These are phyloP conservation scores for Lignosus rhinocerotis DNA, from an alignment of 1,284 basidiomycete species.

Conservation along the genomic window DNA sequence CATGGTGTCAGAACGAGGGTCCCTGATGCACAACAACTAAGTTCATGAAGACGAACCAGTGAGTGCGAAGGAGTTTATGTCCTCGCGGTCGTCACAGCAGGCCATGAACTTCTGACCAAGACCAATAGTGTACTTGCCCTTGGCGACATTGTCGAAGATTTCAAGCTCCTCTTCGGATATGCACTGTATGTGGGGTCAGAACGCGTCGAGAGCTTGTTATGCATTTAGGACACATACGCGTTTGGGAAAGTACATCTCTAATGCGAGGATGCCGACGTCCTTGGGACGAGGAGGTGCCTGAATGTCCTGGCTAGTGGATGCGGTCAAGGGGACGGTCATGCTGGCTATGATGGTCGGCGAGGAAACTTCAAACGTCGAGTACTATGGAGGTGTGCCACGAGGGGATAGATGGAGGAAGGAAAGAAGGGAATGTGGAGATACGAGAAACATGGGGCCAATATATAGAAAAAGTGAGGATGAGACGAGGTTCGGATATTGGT, in stretches of 20 bases:
- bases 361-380: too few species aligned
- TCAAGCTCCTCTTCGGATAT: slow-evolving; percentile 96
- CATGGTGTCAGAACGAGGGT: neutral
- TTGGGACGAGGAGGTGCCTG: slow-evolving; percentile 60
- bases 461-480: slow-evolving; percentile 26
- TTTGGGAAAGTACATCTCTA: slow-evolving; percentile 94
- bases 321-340: slow-evolving; percentile 36
- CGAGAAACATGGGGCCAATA: slow-evolving; percentile 9
- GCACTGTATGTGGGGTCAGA: slow-evolving; percentile 52
- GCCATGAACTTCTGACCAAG: slow-evolving; percentile 99
- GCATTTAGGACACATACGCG: slow-evolving; percentile 58
- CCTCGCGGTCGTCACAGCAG: slow-evolving; percentile 95
- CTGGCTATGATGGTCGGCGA: neutral
- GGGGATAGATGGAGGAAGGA: slow-evolving; percentile 4
- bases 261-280: slow-evolving; percentile 90
- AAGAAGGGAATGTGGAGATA: slow-evolving; percentile 4
- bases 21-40: neutral
- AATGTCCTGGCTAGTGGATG: slow-evolving; percentile 30
- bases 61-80: slow-evolving; percentile 97
- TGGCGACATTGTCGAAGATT: slow-evolving; percentile 91
- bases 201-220: slow-evolving; percentile 14
- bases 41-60: slow-evolving; percentile 64
- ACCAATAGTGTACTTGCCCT: slow-evolving; percentile 99
- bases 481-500: slow-evolving; percentile 26
- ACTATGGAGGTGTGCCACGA: slow-evolving; percentile 3